These are phyloP conservation scores for Chaetomium cochliodes DNA, from an alignment of 495 filamentous ascomycete species.

Conservation along the genomic window DNA sequence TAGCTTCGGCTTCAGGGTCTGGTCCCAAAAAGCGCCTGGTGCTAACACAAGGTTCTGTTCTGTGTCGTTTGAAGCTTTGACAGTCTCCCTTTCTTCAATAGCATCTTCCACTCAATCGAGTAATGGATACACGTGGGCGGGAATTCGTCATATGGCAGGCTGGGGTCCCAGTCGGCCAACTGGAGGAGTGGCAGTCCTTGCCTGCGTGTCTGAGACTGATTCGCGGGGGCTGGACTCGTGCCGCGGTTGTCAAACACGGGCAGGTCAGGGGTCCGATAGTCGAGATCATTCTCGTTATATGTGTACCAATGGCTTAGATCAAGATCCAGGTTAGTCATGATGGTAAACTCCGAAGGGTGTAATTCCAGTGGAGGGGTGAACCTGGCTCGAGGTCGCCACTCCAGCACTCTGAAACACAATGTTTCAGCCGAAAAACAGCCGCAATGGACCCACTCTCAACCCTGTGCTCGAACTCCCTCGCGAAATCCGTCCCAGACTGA, in stretches of 20 bases:
- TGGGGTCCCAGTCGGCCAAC: slow-evolving; percentile 26
- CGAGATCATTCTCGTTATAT: slow-evolving; percentile 27
- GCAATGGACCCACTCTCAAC: slow-evolving; percentile 4
- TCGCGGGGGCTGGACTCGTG: slow-evolving; percentile 8
- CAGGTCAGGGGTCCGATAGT: slow-evolving; percentile 19
- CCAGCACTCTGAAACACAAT: slow-evolving; percentile 8
- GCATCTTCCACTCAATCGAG: slow-evolving; percentile 33
- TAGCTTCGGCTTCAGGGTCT: slow-evolving; percentile 22
- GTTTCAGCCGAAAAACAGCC: slow-evolving; percentile 20
- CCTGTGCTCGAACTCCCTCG: slow-evolving; percentile 1
- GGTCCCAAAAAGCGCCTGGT: slow-evolving; percentile 23
- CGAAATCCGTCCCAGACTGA: neutral
- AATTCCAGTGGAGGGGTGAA: slow-evolving; percentile 11
- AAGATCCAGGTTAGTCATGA: slow-evolving; percentile 7
- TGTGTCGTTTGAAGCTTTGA: slow-evolving; percentile 31
- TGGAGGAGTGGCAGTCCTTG: slow-evolving; percentile 25
- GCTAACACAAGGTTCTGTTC: slow-evolving; percentile 33
- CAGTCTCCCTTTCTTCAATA: slow-evolving; percentile 28
- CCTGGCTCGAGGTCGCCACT: too few species aligned
- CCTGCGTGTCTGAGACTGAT: slow-evolving; percentile 15
- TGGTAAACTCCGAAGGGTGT: slow-evolving; percentile 5
- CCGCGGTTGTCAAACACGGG: neutral
- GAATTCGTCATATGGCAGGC: slow-evolving; percentile 26
- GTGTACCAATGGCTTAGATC: slow-evolving; percentile 22
- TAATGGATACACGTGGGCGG: slow-evolving; percentile 35